Evolutionary conservation across 495 filamentous ascomycete species (phyloP), one percentile per base, ranked within the genome.

Genomic region (Hypomontagnella submonticulosa): DNA sequence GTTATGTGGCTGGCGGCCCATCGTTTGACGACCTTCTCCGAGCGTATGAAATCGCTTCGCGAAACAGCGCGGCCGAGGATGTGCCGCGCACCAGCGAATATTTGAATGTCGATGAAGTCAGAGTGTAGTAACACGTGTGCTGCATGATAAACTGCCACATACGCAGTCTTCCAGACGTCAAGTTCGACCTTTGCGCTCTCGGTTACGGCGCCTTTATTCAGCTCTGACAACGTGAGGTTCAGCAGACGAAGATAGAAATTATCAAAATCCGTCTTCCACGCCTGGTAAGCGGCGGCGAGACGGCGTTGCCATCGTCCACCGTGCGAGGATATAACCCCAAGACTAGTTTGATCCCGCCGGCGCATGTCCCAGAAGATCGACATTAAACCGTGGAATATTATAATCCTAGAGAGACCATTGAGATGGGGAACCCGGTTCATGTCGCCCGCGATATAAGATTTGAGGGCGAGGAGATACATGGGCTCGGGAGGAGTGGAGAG

Each of bases 311-410:
- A 86, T 10, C 80, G 72, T 2, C 81, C 77, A 12, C 78, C 76
- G 10, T 71, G 79, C 27, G 74, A 75, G 12, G 75, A 75, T 33
- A 66, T 51, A 16, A 64, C 67, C 57, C 71, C 69, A 4, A 79
- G 71, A 20, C 82, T 83, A 0, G 82, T 86, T 49, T 87, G 84
- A 48, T 85, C 84, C 15, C 84, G 72, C 7, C 84, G 75, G 59
- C 82, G 80, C 54, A 87, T 76, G 54, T 86, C 83, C 66, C 84
- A 83, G 8, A 80, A 81, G 1, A 87, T 73, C 10, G 80, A 83
- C 83, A 87, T 84, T 6, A 85, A 70, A 1, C 84, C 84, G 44
- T 85, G 83, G 4, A 86, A 73, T 2, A 85, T 58, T 2, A 86
- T 72, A 0, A 82, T 61, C 3, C 81, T 64, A 0, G 83, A 83